Evolutionary conservation across 2,329 filamentous ascomycete species (phyloP).

Genomic region (Neonectria hederae): DNA sequence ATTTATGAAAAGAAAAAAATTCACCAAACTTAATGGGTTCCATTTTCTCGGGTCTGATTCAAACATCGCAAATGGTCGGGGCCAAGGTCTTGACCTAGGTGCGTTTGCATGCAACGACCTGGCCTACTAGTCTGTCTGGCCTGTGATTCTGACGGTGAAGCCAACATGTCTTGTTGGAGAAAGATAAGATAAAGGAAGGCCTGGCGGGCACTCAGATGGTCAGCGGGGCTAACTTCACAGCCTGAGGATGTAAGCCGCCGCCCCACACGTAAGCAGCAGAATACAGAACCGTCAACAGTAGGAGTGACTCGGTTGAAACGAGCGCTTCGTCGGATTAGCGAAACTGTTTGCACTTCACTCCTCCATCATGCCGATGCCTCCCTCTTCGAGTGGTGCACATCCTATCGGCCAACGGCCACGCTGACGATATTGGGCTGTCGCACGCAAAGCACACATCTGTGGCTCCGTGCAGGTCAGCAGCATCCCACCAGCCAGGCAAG

Average conservation of each 20-base stretch:
- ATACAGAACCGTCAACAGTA: slow-evolving; percentile 9
- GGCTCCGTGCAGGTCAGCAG: slow-evolving; percentile 27
- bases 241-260: slow-evolving; percentile 21
- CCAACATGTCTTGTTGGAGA: not conserved
- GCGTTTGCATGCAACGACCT: not conserved
- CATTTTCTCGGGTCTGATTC: not conserved
- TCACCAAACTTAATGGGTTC: not conserved
- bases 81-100: not conserved
- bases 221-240: not conserved
- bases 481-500: slow-evolving; percentile 23
- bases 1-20: slow-evolving; percentile 31
- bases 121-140: too few relatives aligned
- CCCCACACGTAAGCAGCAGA: not conserved
- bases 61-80: too few relatives aligned
- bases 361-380: slow-evolving; percentile 16
- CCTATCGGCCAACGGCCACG: slow-evolving; percentile 23
- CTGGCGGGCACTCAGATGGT: not conserved
- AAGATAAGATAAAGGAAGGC: not conserved
- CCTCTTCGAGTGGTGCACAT: slow-evolving; percentile 10
- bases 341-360: slow-evolving; percentile 9
- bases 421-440: slow-evolving; percentile 19
- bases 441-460: slow-evolving; percentile 6
- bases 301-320: slow-evolving; percentile 1
- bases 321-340: not conserved
- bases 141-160: not conserved